Percentiles rank a stretch among this genome's conserved stretches.
Evolutionary conservation across 164 flowering plant species (phyloP).

Genomic region (Aristolochia fimbriata): DNA sequence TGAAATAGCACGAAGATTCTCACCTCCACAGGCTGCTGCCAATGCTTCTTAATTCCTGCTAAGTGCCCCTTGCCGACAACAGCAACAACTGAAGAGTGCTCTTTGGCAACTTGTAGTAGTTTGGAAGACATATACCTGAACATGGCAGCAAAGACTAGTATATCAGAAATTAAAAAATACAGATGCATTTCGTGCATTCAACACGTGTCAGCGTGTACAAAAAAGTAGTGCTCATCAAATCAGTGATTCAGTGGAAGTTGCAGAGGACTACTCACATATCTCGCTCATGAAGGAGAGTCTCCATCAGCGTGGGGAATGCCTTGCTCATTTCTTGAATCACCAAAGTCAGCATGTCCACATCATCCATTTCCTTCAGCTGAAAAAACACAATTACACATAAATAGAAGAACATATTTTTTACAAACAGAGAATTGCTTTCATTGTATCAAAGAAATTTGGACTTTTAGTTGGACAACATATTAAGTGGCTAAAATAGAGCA

Average conservation of each 20-base stretch:
- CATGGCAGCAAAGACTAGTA: conserved; percentile 1
- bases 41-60: conserved; percentile 75
- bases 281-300: conserved; percentile 87
- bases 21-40: conserved; percentile 82
- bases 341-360: conserved; percentile 80
- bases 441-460: no score
- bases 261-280: conserved; percentile 51
- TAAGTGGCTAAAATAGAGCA: no score
- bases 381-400: not conserved
- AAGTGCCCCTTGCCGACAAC: conserved; percentile 96
- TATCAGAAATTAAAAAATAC: not conserved
- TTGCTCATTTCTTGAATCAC: conserved; percentile 97
- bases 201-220: no score
- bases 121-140: conserved; percentile 80
- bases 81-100: conserved; percentile 83
- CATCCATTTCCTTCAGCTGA: conserved; percentile 89
- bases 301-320: conserved; percentile 77
- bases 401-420: conserved; percentile 1
- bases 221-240: no score
- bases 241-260: no score
- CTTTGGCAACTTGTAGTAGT: conserved; percentile 53
- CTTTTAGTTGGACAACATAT: no score
- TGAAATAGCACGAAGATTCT: conserved; percentile 4
- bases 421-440: not conserved
- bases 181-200: no score